Base-by-base conservation (phyloP, 768 basidiomycete genomes). In the Lactarius evosmus region DNA sequence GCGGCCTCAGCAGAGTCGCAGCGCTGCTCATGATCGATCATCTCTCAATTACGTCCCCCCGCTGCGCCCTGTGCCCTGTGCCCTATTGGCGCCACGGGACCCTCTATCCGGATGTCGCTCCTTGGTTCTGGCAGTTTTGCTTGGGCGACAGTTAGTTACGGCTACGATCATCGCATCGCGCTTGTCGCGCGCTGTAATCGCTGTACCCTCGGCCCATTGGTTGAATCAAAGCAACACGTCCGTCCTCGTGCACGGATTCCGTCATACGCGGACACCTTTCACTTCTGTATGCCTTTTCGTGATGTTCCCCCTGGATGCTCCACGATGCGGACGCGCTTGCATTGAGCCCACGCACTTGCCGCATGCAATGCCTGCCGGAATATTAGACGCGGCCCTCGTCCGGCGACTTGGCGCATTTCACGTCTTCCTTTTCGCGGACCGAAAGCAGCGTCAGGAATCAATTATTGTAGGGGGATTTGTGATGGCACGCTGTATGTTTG, bases 101-200 rank as follows among this genome's bases (percentile, higher is more conserved):
- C 22, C 7, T 16, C 14, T 38, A 38, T 38, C 38, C 17, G n/a
- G n/a, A n/a, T 2, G 3, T 1, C 40, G 40, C 19, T n/a, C 40
- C 4, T 40, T 41, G 19, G 19, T 8, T 19, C 40, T 41, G 40
- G 19, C 0, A 0, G n/a, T 9, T 41, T n/a, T 19, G 19, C 40
- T 41, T 41, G n/a, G 40, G 9, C 8, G 9, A n/a, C 8, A 7
- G 12, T 46, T 7, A 22, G 5, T 46, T 12, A 1, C 22, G n/a
- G 9, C 19, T 3, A 17, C 0, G 41, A 1, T 19, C 41, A 22
- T 49, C 11, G 46, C 46, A 25, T 49, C 46, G 25, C 46, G 46
- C 46, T 49, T 49, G 46, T 49, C 25, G 46, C 46, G 46, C 46
- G 46, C 46, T 49, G 46, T 49, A 49, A 2, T 49, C 46, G 46